Base-by-base conservation (phyloP, 495 filamentous ascomycete genomes). In the Penicillium canariense region DNA sequence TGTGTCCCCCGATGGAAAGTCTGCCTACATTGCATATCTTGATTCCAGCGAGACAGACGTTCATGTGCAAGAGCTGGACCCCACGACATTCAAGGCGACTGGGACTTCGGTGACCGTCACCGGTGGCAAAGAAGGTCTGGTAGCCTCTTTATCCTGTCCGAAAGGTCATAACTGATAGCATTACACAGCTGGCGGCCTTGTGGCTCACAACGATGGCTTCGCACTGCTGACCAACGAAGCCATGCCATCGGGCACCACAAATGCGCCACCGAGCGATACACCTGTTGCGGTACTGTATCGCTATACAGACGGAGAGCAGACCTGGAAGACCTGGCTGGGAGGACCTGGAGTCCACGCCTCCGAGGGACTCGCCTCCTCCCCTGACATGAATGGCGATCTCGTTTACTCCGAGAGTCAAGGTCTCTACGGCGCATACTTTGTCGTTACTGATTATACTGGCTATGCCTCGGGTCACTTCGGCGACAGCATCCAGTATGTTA, bases 201-300 rank as follows among this genome's bases (percentile, higher is more conserved):
- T 82, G 15, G 79, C 79, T 38, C 78, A 80, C 50, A 71, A 80
- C 51, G 78, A 83, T 56, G 80, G 78, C 11, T 83, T 83, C 61
- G 78, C 80, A 11, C 60, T 82, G 5, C 59, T 83, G 47, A 77
- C 76, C 49, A 81, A 77, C 63, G 71, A 77, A 51, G 66, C 70
- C 15, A 68, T 77, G 56, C 72, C 75, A 2, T 71, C 74, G 9
- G 73, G 73, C 22, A 77, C 74, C 10, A 55, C 71, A 12, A 69
- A 81, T 46, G 70, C 74, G 0, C 75, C 78, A 3, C 66, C 77
- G 4, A 66, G 68, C 43, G 60, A 62, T 22, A 76, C 75, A 43
- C 78, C 77, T 0, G 71, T 81, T 23, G 61, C 78, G 3, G 72
- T 72, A 4, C 62, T 83, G 18, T 74, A 79, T 58, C 72, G 77